Conservation (phyloP, 2,329 filamentous ascomycete genomes). For the Pseudocercospora crystallina region DNA sequence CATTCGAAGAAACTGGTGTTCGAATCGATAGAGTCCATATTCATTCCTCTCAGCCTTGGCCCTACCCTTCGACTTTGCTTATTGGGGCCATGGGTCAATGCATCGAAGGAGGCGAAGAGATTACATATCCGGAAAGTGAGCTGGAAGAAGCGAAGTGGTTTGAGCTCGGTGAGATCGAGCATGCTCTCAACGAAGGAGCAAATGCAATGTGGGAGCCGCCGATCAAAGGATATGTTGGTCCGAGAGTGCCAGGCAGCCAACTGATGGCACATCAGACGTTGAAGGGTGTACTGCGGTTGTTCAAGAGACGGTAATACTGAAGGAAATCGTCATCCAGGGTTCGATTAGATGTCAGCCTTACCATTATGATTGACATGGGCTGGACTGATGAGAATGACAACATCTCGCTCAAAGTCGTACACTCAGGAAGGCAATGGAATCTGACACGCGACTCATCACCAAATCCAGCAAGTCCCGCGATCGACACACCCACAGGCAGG, state of each 20-base stretch:
- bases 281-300: constrained; percentile 23
- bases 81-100: constrained; percentile 52
- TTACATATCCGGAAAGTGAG: constrained; percentile 26
- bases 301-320: constrained; percentile 13
- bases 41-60: constrained; percentile 84
- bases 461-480: too few species aligned
- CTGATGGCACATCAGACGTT: constrained; percentile 26
- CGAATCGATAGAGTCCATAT: constrained; percentile 73
- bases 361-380: too few species aligned
- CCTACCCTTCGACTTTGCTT: constrained; percentile 82
- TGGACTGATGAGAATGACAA: too few species aligned
- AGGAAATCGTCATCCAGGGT: too few species aligned
- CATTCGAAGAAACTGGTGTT: constrained; percentile 84
- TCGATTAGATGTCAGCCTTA: too few species aligned
- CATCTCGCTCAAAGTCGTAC: too few species aligned
- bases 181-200: constrained; percentile 22
- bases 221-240: constrained; percentile 22
- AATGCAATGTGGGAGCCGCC: constrained; percentile 29
- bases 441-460: too few species aligned
- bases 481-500: too few species aligned
- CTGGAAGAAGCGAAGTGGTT: constrained; percentile 28
- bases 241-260: constrained; percentile 22
- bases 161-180: constrained; percentile 24
- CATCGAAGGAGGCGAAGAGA: constrained; percentile 20
- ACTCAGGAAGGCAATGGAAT: too few species aligned